Base-by-base conservation (phyloP, 1,284 basidiomycete genomes). In the Naganishia albida region DNA sequence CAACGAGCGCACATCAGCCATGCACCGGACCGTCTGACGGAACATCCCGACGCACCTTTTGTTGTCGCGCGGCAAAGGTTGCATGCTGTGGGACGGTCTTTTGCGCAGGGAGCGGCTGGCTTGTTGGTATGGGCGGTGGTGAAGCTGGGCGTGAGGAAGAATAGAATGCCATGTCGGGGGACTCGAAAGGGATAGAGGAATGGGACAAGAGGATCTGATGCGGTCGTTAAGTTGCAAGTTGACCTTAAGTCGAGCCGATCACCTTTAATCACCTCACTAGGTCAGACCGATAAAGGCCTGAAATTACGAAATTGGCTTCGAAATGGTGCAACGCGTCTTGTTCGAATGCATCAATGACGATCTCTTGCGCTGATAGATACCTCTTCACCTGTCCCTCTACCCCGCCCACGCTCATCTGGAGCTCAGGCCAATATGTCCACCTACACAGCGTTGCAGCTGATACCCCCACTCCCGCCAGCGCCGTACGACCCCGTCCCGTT, bases 401-500 rank as follows among this genome's bases (percentile, higher is more conserved):
- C 34, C 4, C 34, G 6, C 4, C 4, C 4, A 4, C 34, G 34
- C 34, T 34, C 34, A n/a, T 10, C 34, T 34, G 34, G 34, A 34
- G 34, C 34, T 6, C 34, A 34, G 6, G 10, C 34, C 55, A 57
- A 0, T n/a, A 60, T 60, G 56, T 40, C 56, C 12, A 40, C 56
- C 10, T 60, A 60, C 48, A 40, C 75, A 56, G 77, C 77, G 6
- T 70, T 79, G 8, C 77, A 78, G 50, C 75, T 79, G 64, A 73
- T 78, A 49, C 70, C 72, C 16, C 73, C 72, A 7, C 72, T 78
- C n/a, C 76, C 78, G 12, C 73, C 74, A 16, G 70, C 68, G 46
- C 69, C 72, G 2, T 63, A 69, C 48, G 75, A 77, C 62, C 69
- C 72, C 28, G 74, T 75, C 66, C 77, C 77, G 1, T 67, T 73